Evolutionary conservation across 345 rosid species (phyloP).

Genomic region (Populus davidiana): DNA sequence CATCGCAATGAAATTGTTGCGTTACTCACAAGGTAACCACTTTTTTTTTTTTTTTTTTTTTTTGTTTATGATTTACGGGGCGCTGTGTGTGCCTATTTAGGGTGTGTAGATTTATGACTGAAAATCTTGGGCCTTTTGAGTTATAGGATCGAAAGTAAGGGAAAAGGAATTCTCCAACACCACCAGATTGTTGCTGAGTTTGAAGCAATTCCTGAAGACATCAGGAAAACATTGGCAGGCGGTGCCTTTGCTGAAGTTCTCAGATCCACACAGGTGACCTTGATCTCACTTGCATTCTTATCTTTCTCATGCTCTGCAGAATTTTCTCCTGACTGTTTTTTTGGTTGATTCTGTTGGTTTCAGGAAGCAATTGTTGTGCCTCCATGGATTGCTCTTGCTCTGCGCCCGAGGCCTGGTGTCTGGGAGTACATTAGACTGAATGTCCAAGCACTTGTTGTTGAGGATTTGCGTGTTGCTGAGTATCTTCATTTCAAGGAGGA

Average conservation of each 20-base stretch:
- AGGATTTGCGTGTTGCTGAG: conserved; percentile 74
- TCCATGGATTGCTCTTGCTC: conserved; percentile 91
- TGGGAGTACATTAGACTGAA: conserved; percentile 88
- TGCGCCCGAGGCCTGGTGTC: conserved; percentile 95
- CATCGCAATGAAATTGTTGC: conserved; percentile 66
- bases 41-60: no score
- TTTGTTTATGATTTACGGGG: background rate
- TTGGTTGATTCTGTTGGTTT: conserved; percentile 9
- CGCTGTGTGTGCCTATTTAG: background rate
- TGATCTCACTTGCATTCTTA: background rate
- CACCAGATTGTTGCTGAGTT: conserved; percentile 73
- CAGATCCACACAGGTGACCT: conserved; percentile 58
- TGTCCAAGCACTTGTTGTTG: conserved; percentile 73
- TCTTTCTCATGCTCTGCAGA: background rate
- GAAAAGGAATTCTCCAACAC: conserved; percentile 72
- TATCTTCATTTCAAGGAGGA: conserved; percentile 94
- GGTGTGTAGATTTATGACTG: background rate
- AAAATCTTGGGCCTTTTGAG: background rate
- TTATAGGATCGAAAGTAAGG: conserved; percentile 65
- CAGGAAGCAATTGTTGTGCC: conserved; percentile 91
- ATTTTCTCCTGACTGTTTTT: background rate
- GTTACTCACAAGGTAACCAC: conserved; percentile 58
- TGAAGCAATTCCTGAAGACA: conserved; percentile 59
- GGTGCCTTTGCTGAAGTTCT: conserved; percentile 68
- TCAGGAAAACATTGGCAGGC: conserved; percentile 44